Evolutionary conservation across 768 basidiomycete species (phyloP).

Genomic region (Agrocybe chaxingu): DNA sequence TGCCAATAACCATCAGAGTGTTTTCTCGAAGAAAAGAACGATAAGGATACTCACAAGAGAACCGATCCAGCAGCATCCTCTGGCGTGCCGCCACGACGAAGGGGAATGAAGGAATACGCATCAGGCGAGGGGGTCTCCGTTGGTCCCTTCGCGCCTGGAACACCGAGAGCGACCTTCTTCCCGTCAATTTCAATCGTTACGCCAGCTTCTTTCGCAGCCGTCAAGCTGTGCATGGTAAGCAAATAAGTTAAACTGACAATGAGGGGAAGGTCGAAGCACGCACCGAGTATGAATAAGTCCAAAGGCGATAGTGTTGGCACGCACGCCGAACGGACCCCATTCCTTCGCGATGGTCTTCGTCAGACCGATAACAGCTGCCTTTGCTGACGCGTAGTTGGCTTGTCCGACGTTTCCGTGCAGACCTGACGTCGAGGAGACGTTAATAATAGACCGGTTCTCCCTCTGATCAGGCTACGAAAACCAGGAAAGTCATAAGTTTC

Average conservation of each 20-base stretch:
- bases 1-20: slow-evolving; percentile 21
- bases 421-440: slow-evolving; percentile 80
- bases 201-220: slow-evolving; percentile 76
- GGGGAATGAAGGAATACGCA: slow-evolving; percentile 49
- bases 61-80: slow-evolving; percentile 77
- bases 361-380: slow-evolving; percentile 72
- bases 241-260: not conserved
- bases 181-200: slow-evolving; percentile 75
- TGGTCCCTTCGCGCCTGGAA: slow-evolving; percentile 53
- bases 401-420: slow-evolving; percentile 88
- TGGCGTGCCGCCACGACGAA: slow-evolving; percentile 60
- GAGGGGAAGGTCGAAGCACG: slow-evolving; percentile 5
- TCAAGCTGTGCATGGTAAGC: slow-evolving; percentile 45
- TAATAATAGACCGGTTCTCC: slow-evolving; percentile 74
- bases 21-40: not conserved
- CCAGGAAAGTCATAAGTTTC: not conserved
- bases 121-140: slow-evolving; percentile 25
- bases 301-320: slow-evolving; percentile 79
- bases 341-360: slow-evolving; percentile 88
- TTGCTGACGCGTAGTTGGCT: slow-evolving; percentile 78
- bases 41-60: slow-evolving; percentile 60
- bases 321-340: slow-evolving; percentile 81
- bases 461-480: slow-evolving; percentile 43
- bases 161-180: slow-evolving; percentile 79
- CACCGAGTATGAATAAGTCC: slow-evolving; percentile 77